Evolutionary conservation across 2,329 filamentous ascomycete genomes (phyloP).

Genomic region (Phyllachora maydis): DNA sequence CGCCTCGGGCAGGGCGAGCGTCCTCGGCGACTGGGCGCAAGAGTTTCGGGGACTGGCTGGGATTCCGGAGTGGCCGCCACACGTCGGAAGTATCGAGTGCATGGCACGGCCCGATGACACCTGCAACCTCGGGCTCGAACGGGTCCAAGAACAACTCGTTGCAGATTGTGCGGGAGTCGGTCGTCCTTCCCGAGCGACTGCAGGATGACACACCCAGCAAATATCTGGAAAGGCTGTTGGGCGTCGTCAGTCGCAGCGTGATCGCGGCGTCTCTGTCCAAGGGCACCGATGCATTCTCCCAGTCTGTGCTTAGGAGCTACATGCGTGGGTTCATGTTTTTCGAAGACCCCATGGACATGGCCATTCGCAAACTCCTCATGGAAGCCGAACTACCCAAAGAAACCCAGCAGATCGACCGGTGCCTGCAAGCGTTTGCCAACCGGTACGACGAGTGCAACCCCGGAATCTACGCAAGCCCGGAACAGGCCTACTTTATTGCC

Average conservation of each 20-base stretch:
- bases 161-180: constrained; percentile 50
- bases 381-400: constrained; percentile 92
- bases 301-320: constrained; percentile 73
- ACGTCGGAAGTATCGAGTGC: constrained; percentile 53
- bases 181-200: constrained; percentile 54
- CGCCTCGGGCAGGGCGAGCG: constrained; percentile 47
- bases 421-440: constrained; percentile 84
- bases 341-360: constrained; percentile 95
- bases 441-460: constrained; percentile 97
- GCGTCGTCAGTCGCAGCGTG: constrained; percentile 55
- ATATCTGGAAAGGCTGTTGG: constrained; percentile 71
- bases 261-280: constrained; percentile 78
- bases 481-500: constrained; percentile 95
- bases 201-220: constrained; percentile 81
- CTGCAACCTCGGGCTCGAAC: constrained; percentile 46
- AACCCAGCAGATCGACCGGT: constrained; percentile 93
- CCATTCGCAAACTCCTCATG: constrained; percentile 86
- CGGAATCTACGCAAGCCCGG: constrained; percentile 74
- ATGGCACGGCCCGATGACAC: constrained; percentile 46
- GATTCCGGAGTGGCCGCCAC: constrained; percentile 57
- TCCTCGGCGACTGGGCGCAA: constrained; percentile 82
- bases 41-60: constrained; percentile 81
- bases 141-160: constrained; percentile 70
- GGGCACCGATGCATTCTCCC: constrained; percentile 65
- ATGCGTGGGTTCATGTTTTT: constrained; percentile 94